phyloP scores from a whole-genome alignment of 495 filamentous ascomycete genomes.

The Penicillium parvum region DNA sequence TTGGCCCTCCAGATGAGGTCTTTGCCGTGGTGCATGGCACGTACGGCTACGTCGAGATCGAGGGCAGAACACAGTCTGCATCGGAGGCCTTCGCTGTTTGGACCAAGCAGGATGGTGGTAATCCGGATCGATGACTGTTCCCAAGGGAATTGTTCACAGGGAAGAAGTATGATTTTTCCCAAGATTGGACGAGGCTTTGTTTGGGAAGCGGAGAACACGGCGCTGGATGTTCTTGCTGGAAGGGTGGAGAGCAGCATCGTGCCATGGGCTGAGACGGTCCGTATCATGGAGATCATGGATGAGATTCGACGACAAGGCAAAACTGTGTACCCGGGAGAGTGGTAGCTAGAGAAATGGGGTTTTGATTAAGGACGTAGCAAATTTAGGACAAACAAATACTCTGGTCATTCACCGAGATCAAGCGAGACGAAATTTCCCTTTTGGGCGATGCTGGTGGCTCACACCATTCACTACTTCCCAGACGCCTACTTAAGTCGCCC shows the following conservation, averaged over 20 bases:
- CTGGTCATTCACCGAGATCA: too few species aligned
- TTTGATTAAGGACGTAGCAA: too few species aligned
- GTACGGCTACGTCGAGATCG: conserved; percentile 16
- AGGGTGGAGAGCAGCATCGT: conserved; percentile 16
- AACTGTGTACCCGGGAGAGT: conserved; percentile 12
- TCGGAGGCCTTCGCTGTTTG: conserved; percentile 22
- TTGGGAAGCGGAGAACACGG: conserved; percentile 17
- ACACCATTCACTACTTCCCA: too few species aligned
- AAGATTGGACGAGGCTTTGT: conserved; percentile 14
- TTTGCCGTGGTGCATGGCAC: conserved; percentile 20
- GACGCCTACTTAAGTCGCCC: too few species aligned
- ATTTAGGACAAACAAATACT: too few species aligned
- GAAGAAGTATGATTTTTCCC: conserved; percentile 10
- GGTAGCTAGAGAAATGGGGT: too few species aligned
- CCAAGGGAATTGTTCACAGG: conserved; percentile 1
- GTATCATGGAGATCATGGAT: conserved; percentile 25
- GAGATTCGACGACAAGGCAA: conserved; percentile 21
- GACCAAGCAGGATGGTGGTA: neutral
- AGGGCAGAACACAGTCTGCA: conserved; percentile 15
- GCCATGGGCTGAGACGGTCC: conserved; percentile 17
- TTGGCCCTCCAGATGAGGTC: conserved; percentile 2
- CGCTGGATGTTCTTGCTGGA: conserved; percentile 18
- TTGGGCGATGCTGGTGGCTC: too few species aligned
- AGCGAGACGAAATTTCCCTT: too few species aligned
- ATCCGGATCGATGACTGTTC: too few species aligned